A percentile compares a stretch with the other conserved stretches of the same genome.
Evolutionary conservation across 805 yeast species (phyloP).

Genomic region (Clavispora carvajalis): DNA sequence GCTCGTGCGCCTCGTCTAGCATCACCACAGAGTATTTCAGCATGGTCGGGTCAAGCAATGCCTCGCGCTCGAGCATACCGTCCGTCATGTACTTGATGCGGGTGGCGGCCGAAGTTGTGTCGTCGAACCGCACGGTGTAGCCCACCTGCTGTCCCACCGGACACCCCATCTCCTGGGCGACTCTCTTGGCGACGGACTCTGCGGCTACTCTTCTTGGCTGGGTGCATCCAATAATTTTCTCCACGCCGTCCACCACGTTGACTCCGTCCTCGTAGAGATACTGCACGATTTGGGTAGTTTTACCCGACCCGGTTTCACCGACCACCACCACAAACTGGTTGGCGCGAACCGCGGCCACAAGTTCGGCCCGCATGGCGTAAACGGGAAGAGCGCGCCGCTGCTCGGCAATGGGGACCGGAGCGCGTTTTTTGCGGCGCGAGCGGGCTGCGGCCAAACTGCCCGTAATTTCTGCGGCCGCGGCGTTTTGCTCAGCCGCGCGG

Average conservation of each 20-base stretch:
- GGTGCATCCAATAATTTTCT: conserved; percentile 53
- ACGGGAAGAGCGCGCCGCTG: conserved; percentile 69
- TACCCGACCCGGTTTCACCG: conserved; percentile 81
- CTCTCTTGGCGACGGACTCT: conserved; percentile 75
- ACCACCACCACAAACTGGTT: conserved; percentile 81
- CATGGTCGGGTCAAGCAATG: conserved; percentile 74
- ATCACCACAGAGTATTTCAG: conserved; percentile 75
- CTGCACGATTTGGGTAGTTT: conserved; percentile 41
- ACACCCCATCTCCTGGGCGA: conserved; percentile 71
- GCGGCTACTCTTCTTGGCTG: conserved; percentile 87
- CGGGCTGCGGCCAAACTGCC: neutral
- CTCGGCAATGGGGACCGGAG: conserved; percentile 10
- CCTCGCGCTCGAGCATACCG: conserved; percentile 91
- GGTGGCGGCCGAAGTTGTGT: conserved; percentile 49
- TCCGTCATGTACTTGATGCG: conserved; percentile 91
- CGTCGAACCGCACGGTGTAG: conserved; percentile 83
- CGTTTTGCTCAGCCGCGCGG: neutral
- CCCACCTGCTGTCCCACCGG: conserved; percentile 74
- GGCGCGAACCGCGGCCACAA: conserved; percentile 57
- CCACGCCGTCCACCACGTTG: conserved; percentile 15
- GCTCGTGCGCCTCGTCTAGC: conserved; percentile 97
- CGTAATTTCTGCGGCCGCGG: conserved; percentile 4
- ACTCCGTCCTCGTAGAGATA: conserved; percentile 59
- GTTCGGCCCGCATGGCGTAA: conserved; percentile 51
- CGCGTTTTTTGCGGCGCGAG: conserved; percentile 8